A percentile compares a stretch with the other conserved stretches of the same genome.
Conservation (phyloP, 208 protist genomes). For the Porcisia hertigi region DNA sequence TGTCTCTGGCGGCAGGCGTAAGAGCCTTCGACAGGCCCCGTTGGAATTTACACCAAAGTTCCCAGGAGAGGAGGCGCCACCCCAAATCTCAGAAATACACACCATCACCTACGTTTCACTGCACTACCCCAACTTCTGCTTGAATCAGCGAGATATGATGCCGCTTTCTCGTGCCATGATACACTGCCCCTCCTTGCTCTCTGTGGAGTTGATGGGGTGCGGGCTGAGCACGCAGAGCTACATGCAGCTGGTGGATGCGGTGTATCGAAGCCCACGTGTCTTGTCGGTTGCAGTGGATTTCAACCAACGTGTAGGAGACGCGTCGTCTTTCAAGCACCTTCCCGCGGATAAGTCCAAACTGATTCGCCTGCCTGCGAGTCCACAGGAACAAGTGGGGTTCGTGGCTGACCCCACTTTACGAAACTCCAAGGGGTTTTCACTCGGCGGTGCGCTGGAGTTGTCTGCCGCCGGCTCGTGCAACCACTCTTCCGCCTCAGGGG, state of each 20-base stretch:
- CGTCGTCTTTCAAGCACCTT: not conserved
- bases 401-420: conserved; percentile 28
- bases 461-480: not conserved
- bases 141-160: conserved; percentile 88
- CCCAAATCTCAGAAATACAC: conserved; percentile 5
- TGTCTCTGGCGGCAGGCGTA: not conserved
- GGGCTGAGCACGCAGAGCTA: conserved; percentile 81
- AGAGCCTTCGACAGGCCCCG: conserved; percentile 8
- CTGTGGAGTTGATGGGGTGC: conserved; percentile 79
- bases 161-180: conserved; percentile 81
- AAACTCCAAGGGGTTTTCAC: not conserved
- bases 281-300: conserved; percentile 78
- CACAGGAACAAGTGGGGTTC: conserved; percentile 17
- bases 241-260: conserved; percentile 79
- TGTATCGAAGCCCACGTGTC: conserved; percentile 75
- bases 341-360: not conserved
- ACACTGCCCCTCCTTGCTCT: conserved; percentile 78
- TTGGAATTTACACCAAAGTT: conserved; percentile 1
- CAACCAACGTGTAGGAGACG: conserved; percentile 37
- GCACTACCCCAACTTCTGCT: conserved; percentile 74
- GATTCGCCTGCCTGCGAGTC: not conserved
- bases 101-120: conserved; percentile 68
- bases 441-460: not conserved
- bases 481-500: not conserved
- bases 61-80: not conserved